phyloP scores from a whole-genome alignment of 2,329 filamentous ascomycete genomes.

The Microthyrium microscopicum region DNA sequence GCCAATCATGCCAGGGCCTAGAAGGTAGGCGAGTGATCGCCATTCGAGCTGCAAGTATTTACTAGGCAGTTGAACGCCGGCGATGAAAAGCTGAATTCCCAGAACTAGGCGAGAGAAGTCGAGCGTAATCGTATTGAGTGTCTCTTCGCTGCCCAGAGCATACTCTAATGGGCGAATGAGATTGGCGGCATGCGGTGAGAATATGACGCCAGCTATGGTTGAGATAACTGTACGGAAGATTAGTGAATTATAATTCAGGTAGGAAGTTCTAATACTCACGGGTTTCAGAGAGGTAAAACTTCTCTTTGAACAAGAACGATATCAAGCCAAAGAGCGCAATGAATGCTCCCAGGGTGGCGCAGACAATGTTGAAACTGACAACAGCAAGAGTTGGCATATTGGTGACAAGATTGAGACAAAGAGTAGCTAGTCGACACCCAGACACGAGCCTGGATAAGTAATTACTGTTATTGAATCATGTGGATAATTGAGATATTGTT shows the following conservation, averaged over 20 bases:
- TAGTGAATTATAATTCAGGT: not conserved
- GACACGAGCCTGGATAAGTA: not conserved
- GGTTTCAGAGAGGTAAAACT: constrained; percentile 80
- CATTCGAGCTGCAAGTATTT: constrained; percentile 34
- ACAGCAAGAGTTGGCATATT: constrained; percentile 45
- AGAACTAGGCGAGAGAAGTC: constrained; percentile 64
- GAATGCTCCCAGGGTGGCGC: constrained; percentile 69
- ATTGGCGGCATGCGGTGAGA: constrained; percentile 64
- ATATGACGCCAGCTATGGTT: constrained; percentile 57
- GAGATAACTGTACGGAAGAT: constrained; percentile 50
- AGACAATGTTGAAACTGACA: constrained; percentile 71
- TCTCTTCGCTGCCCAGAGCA: constrained; percentile 38
- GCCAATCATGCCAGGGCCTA: constrained; percentile 44
- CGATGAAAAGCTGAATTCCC: constrained; percentile 45
- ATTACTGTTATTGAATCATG: constrained; percentile 19
- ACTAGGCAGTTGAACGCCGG: constrained; percentile 43
- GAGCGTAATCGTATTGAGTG: constrained; percentile 57
- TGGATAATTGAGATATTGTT: too few relatives aligned
- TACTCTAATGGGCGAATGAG: constrained; percentile 60
- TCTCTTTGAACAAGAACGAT: constrained; percentile 78
- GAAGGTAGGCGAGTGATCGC: constrained; percentile 37
- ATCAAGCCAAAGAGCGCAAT: constrained; percentile 81
- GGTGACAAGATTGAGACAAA: constrained; percentile 7
- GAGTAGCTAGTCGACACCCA: not conserved
- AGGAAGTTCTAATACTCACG: constrained; percentile 36